Conservation (phyloP, 2,329 filamentous ascomycete genomes). For the Diaporthe caulivora region DNA sequence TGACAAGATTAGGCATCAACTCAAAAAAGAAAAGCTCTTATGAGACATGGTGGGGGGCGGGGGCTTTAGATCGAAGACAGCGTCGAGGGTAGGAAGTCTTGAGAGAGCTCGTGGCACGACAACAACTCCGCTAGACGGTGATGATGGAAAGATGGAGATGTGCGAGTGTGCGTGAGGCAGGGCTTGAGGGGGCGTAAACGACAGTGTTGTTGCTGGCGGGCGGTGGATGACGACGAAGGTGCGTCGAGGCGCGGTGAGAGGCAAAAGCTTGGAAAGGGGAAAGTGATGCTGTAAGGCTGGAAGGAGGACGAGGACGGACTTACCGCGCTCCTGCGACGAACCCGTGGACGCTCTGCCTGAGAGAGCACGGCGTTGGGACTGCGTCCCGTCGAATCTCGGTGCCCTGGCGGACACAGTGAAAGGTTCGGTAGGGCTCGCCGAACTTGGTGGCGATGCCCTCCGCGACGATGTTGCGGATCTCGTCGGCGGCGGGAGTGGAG, state of each 20-base stretch:
- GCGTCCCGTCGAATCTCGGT: slow-evolving; percentile 32
- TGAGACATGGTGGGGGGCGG: not conserved
- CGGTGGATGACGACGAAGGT: no score
- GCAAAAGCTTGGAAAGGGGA: not conserved
- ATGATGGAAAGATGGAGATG: not conserved
- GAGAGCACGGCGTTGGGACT: slow-evolving; percentile 1
- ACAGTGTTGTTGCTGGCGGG: not conserved
- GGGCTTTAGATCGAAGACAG: no score
- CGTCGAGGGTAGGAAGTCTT: not conserved
- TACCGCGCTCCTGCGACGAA: not conserved
- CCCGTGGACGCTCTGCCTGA: not conserved
- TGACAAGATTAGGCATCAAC: not conserved
- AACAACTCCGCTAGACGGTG: no score
- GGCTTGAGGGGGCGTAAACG: no score
- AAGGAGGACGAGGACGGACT: not conserved
- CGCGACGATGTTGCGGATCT: slow-evolving; percentile 35
- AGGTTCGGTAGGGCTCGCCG: slow-evolving; percentile 27
- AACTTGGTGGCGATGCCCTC: slow-evolving; percentile 34
- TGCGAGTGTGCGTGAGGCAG: not conserved
- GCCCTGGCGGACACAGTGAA: slow-evolving; percentile 5
- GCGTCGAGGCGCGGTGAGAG: not conserved
- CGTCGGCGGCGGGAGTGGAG: slow-evolving; percentile 16
- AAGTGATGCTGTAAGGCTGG: not conserved
- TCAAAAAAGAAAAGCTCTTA: not conserved
- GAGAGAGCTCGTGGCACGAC: not conserved